phyloP scores from a whole-genome alignment of 176 grass and related monocot species.

The Secale cereale region DNA sequence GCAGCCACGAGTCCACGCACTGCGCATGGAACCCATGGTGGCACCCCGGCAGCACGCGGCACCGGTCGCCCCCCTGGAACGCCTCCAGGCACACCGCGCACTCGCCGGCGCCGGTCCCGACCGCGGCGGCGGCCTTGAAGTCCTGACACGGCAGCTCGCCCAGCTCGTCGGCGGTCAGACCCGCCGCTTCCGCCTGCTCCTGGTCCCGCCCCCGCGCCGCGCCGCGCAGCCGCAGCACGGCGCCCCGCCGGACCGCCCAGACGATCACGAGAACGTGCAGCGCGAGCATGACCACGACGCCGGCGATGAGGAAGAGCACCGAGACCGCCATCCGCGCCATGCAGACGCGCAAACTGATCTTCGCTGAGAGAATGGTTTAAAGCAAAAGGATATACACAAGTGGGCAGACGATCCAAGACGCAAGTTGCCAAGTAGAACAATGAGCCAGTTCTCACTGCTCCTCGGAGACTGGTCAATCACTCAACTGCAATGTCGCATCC shows the following conservation, averaged over 20 bases:
- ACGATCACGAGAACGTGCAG: constrained; percentile 36
- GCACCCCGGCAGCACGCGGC: constrained; percentile 45
- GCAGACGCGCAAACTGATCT: neutral
- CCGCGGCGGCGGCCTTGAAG: neutral
- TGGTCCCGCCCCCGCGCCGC: neutral
- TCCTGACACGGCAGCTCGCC: constrained; percentile 32
- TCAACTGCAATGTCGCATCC: neutral
- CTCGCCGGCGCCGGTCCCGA: neutral
- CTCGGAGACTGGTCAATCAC: constrained; percentile 2
- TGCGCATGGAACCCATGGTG: constrained; percentile 50
- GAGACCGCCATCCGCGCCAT: constrained; percentile 21
- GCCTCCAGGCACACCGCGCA: constrained; percentile 67
- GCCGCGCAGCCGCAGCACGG: neutral
- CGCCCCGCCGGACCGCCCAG: constrained; percentile 27
- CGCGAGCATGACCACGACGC: constrained; percentile 38
- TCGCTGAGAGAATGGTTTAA: neutral
- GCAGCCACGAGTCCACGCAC: constrained; percentile 60
- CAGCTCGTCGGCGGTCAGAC: constrained; percentile 35
- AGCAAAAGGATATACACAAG: neutral
- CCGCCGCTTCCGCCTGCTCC: neutral
- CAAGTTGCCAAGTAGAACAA: constrained; percentile 6
- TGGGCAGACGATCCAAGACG: neutral
- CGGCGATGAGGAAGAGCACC: constrained; percentile 27
- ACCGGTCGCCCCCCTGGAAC: constrained; percentile 48
- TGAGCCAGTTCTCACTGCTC: neutral